Conservation (phyloP, 2,329 filamentous ascomycete species). For the Didymosphaeria variabile region DNA sequence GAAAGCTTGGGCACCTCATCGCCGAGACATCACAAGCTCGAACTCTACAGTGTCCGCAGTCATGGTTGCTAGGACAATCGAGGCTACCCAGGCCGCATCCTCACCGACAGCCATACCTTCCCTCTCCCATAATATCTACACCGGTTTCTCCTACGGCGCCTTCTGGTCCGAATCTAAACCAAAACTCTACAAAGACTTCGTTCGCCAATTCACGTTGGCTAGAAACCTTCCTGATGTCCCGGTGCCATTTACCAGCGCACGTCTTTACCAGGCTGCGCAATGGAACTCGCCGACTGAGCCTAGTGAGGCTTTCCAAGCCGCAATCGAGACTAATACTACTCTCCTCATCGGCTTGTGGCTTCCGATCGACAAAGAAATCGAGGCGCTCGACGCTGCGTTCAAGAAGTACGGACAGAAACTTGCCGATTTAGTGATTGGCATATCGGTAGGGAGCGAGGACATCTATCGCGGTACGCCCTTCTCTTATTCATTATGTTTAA, state of each 20-base stretch:
- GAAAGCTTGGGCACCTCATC: not conserved
- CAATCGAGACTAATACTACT: conserved; percentile 41
- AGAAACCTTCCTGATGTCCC: conserved; percentile 42
- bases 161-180: conserved; percentile 29
- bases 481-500: not conserved
- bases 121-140: conserved; percentile 23
- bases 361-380: conserved; percentile 38
- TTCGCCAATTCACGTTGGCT: conserved; percentile 34
- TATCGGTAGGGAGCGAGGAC: conserved; percentile 48
- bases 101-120: not conserved
- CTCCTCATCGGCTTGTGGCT: conserved; percentile 44
- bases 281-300: conserved; percentile 59
- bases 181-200: conserved; percentile 36
- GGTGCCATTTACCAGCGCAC: conserved; percentile 71
- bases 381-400: conserved; percentile 42
- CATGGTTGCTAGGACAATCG: conserved; percentile 13
- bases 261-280: conserved; percentile 73
- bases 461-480: conserved; percentile 67
- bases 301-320: conserved; percentile 59
- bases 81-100: not conserved
- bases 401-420: conserved; percentile 58
- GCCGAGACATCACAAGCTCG: not conserved
- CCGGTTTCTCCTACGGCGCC: conserved; percentile 41
- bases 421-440: conserved; percentile 50
- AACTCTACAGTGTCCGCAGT: not conserved